phyloP scores from a whole-genome alignment of 768 basidiomycete genomes.

The Hypholoma fasciculare region DNA sequence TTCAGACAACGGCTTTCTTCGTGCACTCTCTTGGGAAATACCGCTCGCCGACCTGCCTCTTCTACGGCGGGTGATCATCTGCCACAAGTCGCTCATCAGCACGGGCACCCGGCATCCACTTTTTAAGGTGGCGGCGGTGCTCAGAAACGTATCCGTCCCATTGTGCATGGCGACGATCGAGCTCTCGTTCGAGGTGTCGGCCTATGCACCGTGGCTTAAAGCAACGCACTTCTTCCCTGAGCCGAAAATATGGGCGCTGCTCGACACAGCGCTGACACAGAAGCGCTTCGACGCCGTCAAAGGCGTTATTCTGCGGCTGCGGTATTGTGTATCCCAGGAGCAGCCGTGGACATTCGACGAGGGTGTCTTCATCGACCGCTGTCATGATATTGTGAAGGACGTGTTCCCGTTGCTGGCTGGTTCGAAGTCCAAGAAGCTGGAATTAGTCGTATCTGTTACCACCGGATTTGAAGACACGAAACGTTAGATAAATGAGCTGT shows the following conservation, averaged over 20 bases:
- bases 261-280: conserved; percentile 7
- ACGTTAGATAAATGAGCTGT: neutral
- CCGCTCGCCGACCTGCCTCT: conserved; percentile 9
- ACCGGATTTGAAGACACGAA: neutral
- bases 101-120: conserved; percentile 8
- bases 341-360: conserved; percentile 16
- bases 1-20: conserved; percentile 4
- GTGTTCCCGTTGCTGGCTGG: conserved; percentile 7
- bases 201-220: conserved; percentile 15
- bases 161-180: conserved; percentile 7
- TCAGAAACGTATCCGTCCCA: conserved; percentile 1
- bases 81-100: conserved; percentile 10
- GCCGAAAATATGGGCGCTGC: conserved; percentile 7
- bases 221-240: conserved; percentile 14
- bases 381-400: conserved; percentile 1
- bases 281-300: neutral
- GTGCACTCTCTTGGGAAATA: neutral
- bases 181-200: conserved; percentile 9
- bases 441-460: neutral
- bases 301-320: conserved; percentile 5
- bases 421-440: conserved; percentile 5
- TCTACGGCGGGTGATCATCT: conserved; percentile 7
- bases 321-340: conserved; percentile 10
- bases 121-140: conserved; percentile 6
- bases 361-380: conserved; percentile 7